Evolutionary conservation across 2,329 filamentous ascomycete genomes (phyloP).

Genomic region (Neofusicoccum sp.): DNA sequence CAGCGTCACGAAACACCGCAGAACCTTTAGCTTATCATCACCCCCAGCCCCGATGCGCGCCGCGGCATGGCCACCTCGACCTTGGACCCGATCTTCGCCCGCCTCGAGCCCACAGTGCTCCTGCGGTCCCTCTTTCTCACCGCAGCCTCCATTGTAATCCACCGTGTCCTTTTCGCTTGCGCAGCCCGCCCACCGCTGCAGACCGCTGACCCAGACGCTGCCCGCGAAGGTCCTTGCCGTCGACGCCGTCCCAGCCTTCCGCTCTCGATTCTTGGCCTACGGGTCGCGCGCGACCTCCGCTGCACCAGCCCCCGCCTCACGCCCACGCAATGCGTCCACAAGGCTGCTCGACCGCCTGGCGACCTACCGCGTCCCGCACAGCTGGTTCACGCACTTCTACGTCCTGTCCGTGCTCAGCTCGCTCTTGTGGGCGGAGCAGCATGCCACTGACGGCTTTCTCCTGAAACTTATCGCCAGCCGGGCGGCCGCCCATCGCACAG

Average conservation of each 20-base stretch:
- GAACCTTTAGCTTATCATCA: conserved; percentile 17
- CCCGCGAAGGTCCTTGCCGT: conserved; percentile 49
- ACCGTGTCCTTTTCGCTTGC: conserved; percentile 26
- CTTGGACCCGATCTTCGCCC: conserved; percentile 11
- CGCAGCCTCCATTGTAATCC: conserved; percentile 39
- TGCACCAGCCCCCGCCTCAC: conserved; percentile 3
- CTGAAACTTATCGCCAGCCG: conserved; percentile 45
- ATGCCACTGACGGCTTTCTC: conserved; percentile 51
- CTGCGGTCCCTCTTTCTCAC: conserved; percentile 39
- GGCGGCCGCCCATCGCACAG: conserved; percentile 42
- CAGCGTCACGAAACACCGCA: conserved; percentile 14
- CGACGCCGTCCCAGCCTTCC: conserved; percentile 51
- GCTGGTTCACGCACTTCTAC: conserved; percentile 90
- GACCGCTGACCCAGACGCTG: conserved; percentile 22
- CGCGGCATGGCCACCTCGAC: conserved; percentile 9
- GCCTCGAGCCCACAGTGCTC: conserved; percentile 23
- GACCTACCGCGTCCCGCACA: conserved; percentile 70
- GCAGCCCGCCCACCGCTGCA: conserved; percentile 16
- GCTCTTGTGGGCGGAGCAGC: conserved; percentile 70
- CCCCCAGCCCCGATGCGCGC: conserved; percentile 10
- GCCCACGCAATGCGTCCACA: conserved; percentile 17
- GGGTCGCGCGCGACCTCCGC: conserved; percentile 50
- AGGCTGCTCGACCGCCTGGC: conserved; percentile 51
- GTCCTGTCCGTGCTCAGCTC: conserved; percentile 67
- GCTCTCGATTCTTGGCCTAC: conserved; percentile 59